phyloP scores from a whole-genome alignment of 768 basidiomycete genomes.

The Lepiota venenata region DNA sequence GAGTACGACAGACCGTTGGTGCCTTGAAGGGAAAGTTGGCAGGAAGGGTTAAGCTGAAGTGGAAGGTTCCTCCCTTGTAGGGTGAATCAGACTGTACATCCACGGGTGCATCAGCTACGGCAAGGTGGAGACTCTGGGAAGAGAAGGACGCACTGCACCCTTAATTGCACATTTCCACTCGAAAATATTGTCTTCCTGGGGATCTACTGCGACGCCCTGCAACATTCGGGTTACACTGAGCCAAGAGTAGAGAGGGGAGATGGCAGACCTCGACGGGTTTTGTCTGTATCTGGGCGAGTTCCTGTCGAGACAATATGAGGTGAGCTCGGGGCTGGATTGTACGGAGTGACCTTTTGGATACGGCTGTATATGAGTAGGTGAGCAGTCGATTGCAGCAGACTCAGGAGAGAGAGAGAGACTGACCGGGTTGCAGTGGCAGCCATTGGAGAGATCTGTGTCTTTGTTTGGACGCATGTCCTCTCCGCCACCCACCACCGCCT shows the following conservation, averaged over 20 bases:
- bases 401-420: slow-evolving; percentile 17
- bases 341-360: slow-evolving; percentile 71
- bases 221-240: slow-evolving; percentile 6
- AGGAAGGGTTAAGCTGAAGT: slow-evolving; percentile 72
- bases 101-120: background rate
- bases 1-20: slow-evolving; percentile 51
- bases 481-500: slow-evolving; percentile 23
- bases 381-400: slow-evolving; percentile 12
- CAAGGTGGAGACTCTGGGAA: background rate
- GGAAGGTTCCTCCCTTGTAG: slow-evolving; percentile 80
- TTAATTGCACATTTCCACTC: slow-evolving; percentile 78
- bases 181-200: slow-evolving; percentile 69
- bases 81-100: slow-evolving; percentile 64
- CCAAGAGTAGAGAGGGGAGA: slow-evolving; percentile 5
- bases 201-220: slow-evolving; percentile 61
- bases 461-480: slow-evolving; percentile 7
- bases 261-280: slow-evolving; percentile 67
- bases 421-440: slow-evolving; percentile 40
- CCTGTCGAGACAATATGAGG: slow-evolving; percentile 39
- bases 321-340: no score
- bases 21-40: slow-evolving; percentile 87
- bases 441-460: background rate
- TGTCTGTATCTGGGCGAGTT: slow-evolving; percentile 56
- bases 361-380: slow-evolving; percentile 43
- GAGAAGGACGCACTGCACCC: slow-evolving; percentile 53